These are phyloP conservation scores for Eutypa lata DNA, from an alignment of 2,329 filamentous ascomycete species.

Conservation along the genomic window DNA sequence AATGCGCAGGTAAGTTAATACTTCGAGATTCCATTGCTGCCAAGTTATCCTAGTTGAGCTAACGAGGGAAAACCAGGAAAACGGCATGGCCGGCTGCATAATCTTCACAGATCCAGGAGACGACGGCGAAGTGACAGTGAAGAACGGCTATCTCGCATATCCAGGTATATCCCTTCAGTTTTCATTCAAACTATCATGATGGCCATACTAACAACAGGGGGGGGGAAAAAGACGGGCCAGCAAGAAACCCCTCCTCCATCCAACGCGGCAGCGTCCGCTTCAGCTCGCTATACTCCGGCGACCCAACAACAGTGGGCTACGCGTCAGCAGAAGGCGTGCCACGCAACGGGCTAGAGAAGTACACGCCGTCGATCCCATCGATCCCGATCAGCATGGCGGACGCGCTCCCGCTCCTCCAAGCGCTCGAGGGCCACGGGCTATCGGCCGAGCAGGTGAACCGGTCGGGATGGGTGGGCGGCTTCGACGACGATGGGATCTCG, in stretches of 20 bases:
- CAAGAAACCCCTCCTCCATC: constrained; percentile 4
- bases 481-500: not conserved
- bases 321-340: constrained; percentile 6
- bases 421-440: constrained; percentile 3
- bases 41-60: too few relatives aligned
- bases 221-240: constrained; percentile 6
- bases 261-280: constrained; percentile 7
- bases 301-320: constrained; percentile 6
- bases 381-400: constrained; percentile 8
- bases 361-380: constrained; percentile 6
- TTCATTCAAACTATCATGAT: not conserved
- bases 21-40: too few relatives aligned
- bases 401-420: constrained; percentile 2
- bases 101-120: constrained; percentile 6
- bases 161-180: not conserved
- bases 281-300: constrained; percentile 5
- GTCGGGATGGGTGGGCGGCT: constrained; percentile 2
- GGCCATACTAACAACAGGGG: not conserved
- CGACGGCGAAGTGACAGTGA: constrained; percentile 5
- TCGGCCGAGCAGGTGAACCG: constrained; percentile 3
- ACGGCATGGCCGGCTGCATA: constrained; percentile 5
- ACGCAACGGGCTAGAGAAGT: constrained; percentile 4
- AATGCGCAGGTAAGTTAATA: constrained; percentile 6
- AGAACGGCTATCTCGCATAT: constrained; percentile 5
- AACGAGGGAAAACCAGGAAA: not conserved